Base-by-base conservation (phyloP, 345 rosid species). In the Euphorbia tirucalli region DNA sequence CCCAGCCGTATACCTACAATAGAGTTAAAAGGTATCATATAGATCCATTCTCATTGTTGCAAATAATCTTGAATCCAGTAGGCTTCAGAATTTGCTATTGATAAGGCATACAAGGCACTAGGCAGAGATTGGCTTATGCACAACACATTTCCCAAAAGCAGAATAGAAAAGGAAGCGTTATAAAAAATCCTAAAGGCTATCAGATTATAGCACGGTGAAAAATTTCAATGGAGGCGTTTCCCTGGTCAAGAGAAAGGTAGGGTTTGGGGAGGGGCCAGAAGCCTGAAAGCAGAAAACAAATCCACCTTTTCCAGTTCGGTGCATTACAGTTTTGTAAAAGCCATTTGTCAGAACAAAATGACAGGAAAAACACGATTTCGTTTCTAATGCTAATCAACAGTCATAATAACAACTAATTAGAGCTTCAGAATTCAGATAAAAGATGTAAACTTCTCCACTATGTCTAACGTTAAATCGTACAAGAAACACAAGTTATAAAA, bases 1-100 rank as follows among this genome's bases (percentile, higher is more conserved):
- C 99, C 99, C 99, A 95, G 39, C 93, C 94, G 81, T 85, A 92
- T 44, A 95, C 97, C 99, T 95, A 83, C 72, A 71, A 48, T 27
- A 54, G 71, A 60, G 43, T 31, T 28, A 37, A 3, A 59, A 10
- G 8, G 19, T 19, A 48, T 22, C 28, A 28, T 14, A n/a, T n/a
- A n/a, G n/a, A n/a, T n/a, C n/a, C n/a, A n/a, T n/a, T n/a, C 54
- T 32, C 21, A 63, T 9, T 59, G 6, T 11, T 18, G 27, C 46
- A n/a, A 44, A 27, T 21, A 66, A 18, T 73, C 52, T 56, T 31
- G 46, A 35, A 25, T 19, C 46, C 21, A 21, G 4, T 18, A 54
- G 24, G n/a, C n/a, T n/a, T n/a, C n/a, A n/a, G n/a, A n/a, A n/a
- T n/a, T n/a, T n/a, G n/a, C n/a, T n/a, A n/a, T n/a, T n/a, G n/a